phyloP scores from a whole-genome alignment of 2,329 filamentous ascomycete species.

The Talaromyces sp. region DNA sequence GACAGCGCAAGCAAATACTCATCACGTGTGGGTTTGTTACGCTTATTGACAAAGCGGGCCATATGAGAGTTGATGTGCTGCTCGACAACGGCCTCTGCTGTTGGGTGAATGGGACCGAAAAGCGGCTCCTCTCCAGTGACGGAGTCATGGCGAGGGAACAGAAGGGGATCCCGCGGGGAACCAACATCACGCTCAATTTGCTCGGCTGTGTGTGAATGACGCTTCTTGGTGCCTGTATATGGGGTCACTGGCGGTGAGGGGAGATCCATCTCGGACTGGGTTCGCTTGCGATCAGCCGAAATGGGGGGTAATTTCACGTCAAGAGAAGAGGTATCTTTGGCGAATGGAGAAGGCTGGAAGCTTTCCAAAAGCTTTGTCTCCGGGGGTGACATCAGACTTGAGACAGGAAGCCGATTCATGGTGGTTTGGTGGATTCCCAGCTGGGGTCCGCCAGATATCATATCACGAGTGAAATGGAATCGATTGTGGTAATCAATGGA shows the following conservation, averaged over 20 bases:
- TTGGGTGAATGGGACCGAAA: constrained; percentile 40
- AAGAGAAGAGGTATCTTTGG: constrained; percentile 30
- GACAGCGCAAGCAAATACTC: constrained; percentile 49
- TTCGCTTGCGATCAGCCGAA: constrained; percentile 44
- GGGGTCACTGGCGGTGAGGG: constrained; percentile 52
- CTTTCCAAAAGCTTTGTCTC: constrained; percentile 56
- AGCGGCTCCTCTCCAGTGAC: constrained; percentile 43
- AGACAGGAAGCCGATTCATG: constrained; percentile 49
- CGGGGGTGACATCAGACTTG: constrained; percentile 51
- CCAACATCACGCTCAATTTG: constrained; percentile 35
- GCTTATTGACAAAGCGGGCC: constrained; percentile 43
- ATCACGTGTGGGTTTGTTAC: constrained; percentile 47
- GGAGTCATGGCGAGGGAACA: constrained; percentile 45
- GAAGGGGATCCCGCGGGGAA: constrained; percentile 43
- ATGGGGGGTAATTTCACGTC: constrained; percentile 46
- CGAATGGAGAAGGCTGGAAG: constrained; percentile 38
- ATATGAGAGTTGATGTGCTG: constrained; percentile 48
- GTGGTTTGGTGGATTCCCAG: constrained; percentile 29
- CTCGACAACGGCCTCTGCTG: constrained; percentile 43
- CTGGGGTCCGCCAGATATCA: constrained; percentile 31
- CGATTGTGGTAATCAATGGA: neutral
- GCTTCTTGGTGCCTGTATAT: constrained; percentile 45
- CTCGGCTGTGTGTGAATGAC: constrained; percentile 36
- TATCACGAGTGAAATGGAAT: constrained; percentile 14
- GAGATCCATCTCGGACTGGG: constrained; percentile 47